Base-by-base conservation (phyloP, 2,329 filamentous ascomycete genomes). In the Hypoxylon sp. region DNA sequence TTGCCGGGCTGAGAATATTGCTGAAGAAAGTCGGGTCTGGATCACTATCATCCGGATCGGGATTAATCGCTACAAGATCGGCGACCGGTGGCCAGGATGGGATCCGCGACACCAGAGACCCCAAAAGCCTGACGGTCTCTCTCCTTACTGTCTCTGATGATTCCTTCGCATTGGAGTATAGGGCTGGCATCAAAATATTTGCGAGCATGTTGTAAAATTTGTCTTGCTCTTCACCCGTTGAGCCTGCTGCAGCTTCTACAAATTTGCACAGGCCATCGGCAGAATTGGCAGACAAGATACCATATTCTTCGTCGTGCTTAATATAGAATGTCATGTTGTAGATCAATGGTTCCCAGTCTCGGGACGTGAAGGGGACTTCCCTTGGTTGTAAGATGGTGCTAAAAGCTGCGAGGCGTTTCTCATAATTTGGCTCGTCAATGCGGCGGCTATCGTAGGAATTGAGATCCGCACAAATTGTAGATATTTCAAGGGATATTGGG, bases 271-370 rank as follows among this genome's bases (percentile, higher is more conserved):
- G 79, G 5, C 88, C 87, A 72, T 94, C 90, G 0, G 93, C 91
- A 6, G 95, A 92, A 75, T 94, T 97, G 1, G 85, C 84, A 0
- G 87, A 84, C 13, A 97, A 81, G 50, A 97, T 91, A 47, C 92
- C 91, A 67, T 96, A 89, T 75, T 99, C 95, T 65, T 97, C 93
- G 57, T 93, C 90, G 67, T 94, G 88, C 68, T 89, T 89, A 68
- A 97, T 89, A 73, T 91, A 95, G 78, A 90, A 98, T 1, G 97
- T 83, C 80, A 97, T 86, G 73, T 98, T 99, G 79, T 94, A 91
- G 10, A 98, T 79, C 19, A 99, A 78, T 5, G 95, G 94, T 54
- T 89, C 85, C 94, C 95, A 99, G 76, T 97, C 91, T 60, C 85
- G 85, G 1, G 88, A 79, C 0, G 86, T 89, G 64, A 94, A 87